These are phyloP conservation scores for Boletus bicolor DNA, from an alignment of 768 basidiomycete species.

Conservation along the genomic window DNA sequence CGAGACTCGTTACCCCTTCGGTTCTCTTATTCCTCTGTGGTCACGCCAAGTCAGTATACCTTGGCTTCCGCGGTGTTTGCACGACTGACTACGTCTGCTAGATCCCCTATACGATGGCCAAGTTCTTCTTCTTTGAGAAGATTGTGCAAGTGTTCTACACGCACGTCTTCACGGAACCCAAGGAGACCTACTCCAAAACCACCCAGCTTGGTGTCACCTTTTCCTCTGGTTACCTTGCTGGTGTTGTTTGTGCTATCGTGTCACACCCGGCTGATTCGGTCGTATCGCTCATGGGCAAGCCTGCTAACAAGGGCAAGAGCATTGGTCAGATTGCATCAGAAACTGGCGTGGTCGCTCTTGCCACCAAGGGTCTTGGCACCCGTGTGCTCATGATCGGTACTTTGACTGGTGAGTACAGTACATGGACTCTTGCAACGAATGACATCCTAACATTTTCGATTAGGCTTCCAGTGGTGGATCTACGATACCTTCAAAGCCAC, in stretches of 20 bases:
- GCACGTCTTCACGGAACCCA: constrained; percentile 77
- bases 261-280: constrained; percentile 95
- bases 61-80: not conserved
- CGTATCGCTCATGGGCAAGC: constrained; percentile 91
- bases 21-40: constrained; percentile 81
- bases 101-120: constrained; percentile 99
- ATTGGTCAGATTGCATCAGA: constrained; percentile 68
- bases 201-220: constrained; percentile 90
- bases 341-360: constrained; percentile 58
- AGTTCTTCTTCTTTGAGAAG: constrained; percentile 95
- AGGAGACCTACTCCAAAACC: constrained; percentile 71
- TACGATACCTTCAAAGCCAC: constrained; percentile 81
- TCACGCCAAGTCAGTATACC: constrained; percentile 66
- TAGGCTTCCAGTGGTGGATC: constrained; percentile 92
- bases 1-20: constrained; percentile 81
- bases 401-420: constrained; percentile 35
- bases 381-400: constrained; percentile 82
- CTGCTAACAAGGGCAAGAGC: constrained; percentile 76
- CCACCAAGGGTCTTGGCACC: constrained; percentile 84
- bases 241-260: constrained; percentile 93
- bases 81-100: constrained; percentile 27
- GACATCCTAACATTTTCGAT: not conserved
- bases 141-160: constrained; percentile 86
- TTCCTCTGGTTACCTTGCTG: constrained; percentile 88
- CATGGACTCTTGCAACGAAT: not conserved